A percentile compares a stretch with the other conserved stretches of the same genome.
Conservation (phyloP, 768 basidiomycete species). For the Boletus bicolor region DNA sequence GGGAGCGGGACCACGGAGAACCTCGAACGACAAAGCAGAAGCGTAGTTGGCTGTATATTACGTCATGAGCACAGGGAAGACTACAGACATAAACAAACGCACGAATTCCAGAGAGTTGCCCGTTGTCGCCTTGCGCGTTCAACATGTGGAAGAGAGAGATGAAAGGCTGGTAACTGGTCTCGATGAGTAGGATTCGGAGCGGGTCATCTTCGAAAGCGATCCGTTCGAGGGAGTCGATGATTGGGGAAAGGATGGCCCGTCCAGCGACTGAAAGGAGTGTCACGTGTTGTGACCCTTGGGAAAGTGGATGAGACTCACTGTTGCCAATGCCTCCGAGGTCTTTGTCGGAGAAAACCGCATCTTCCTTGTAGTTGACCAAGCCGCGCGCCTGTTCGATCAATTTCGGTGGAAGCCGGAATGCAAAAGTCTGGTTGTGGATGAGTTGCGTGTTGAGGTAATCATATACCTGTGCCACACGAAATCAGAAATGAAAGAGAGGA, state of each 20-base stretch:
- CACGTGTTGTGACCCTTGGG: background rate
- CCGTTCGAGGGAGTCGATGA: constrained; percentile 68
- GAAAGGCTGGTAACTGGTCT: constrained; percentile 85
- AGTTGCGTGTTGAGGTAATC: constrained; percentile 79
- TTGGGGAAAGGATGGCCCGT: constrained; percentile 67
- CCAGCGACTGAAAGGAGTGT: constrained; percentile 61
- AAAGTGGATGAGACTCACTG: constrained; percentile 41
- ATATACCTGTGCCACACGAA: constrained; percentile 47
- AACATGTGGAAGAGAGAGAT: constrained; percentile 80
- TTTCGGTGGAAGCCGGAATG: constrained; percentile 69
- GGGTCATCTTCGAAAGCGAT: constrained; percentile 77
- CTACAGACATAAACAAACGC: constrained; percentile 29
- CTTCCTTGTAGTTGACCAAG: constrained; percentile 76
- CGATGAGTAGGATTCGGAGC: constrained; percentile 70
- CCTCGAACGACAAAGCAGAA: constrained; percentile 70
- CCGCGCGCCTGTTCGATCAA: constrained; percentile 69
- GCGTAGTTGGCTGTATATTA: constrained; percentile 57
- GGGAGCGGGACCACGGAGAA: constrained; percentile 70
- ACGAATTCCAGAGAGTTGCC: constrained; percentile 63
- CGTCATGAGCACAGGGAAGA: background rate
- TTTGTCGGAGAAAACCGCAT: constrained; percentile 64
- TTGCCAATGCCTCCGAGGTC: constrained; percentile 69
- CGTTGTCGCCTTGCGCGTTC: constrained; percentile 48
- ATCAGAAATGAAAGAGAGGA: constrained; percentile 10
- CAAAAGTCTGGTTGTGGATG: constrained; percentile 78